Conservation (phyloP, 495 filamentous ascomycete species). For the Penicillium roqueforti region DNA sequence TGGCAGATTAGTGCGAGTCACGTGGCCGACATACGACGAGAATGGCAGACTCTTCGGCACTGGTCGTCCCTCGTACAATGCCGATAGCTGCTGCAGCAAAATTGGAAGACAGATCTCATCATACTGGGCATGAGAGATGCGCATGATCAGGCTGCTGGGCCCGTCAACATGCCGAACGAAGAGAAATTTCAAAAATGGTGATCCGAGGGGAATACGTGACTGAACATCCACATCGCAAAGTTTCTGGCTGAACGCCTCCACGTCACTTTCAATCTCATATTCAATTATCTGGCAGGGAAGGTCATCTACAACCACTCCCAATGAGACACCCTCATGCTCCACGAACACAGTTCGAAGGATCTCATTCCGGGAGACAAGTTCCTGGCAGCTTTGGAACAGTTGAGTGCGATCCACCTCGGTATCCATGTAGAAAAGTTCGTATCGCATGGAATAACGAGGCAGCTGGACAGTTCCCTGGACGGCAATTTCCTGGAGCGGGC, state of each 20-base stretch:
- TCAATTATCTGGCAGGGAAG: constrained; percentile 26
- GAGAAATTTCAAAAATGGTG: constrained; percentile 46
- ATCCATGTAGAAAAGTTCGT: constrained; percentile 27
- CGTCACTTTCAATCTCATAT: constrained; percentile 24
- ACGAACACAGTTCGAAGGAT: constrained; percentile 57
- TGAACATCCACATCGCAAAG: constrained; percentile 33
- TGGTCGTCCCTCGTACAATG: constrained; percentile 26
- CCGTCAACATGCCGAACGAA: constrained; percentile 32
- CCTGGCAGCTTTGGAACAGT: constrained; percentile 20
- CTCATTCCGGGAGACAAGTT: constrained; percentile 43
- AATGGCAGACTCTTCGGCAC: constrained; percentile 35
- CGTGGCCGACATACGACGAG: constrained; percentile 36
- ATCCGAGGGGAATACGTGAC: constrained; percentile 40
- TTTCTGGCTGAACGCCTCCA: constrained; percentile 31
- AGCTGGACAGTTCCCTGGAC: constrained; percentile 41
- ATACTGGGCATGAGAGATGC: constrained; percentile 58
- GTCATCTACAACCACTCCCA: constrained; percentile 44
- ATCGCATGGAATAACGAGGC: constrained; percentile 27
- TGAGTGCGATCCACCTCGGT: constrained; percentile 12
- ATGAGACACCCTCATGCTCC: constrained; percentile 30
- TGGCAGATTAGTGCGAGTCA: constrained; percentile 1
- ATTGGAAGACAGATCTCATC: constrained; percentile 54
- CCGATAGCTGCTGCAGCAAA: constrained; percentile 38
- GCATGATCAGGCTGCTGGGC: constrained; percentile 42
- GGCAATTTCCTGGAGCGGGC: constrained; percentile 37